phyloP scores from a whole-genome alignment of 2,329 filamentous ascomycete species.

The Sphaerulina vaccinii region DNA sequence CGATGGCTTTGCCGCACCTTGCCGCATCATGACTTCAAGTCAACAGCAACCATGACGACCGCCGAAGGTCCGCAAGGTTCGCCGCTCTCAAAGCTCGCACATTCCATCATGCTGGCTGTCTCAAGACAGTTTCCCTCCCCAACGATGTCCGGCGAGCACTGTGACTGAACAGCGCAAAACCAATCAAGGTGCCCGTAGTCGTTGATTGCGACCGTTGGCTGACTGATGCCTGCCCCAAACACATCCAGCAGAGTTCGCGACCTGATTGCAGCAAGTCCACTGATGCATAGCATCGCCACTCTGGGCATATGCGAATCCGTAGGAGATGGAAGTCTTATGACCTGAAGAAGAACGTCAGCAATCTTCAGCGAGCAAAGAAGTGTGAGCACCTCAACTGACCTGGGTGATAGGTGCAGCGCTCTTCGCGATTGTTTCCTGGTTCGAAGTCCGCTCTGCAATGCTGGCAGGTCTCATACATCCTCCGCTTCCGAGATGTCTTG shows the following conservation, averaged over 20 bases:
- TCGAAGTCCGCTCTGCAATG: conserved; percentile 13
- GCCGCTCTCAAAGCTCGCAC: too few species aligned
- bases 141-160: too few species aligned
- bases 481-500: conserved; percentile 7
- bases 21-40: too few species aligned
- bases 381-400: background rate
- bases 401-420: conserved; percentile 13
- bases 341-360: background rate
- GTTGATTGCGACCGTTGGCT: conserved; percentile 1
- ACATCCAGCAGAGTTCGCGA: conserved; percentile 6
- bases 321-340: background rate
- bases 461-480: conserved; percentile 12
- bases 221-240: conserved; percentile 14
- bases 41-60: too few species aligned
- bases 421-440: conserved; percentile 8
- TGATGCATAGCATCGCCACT: conserved; percentile 4
- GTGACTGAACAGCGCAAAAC: too few species aligned
- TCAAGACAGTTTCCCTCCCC: too few species aligned
- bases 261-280: conserved; percentile 16
- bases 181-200: background rate
- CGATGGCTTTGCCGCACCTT: too few species aligned
- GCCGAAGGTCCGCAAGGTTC: too few species aligned
- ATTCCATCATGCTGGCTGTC: too few species aligned
- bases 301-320: conserved; percentile 9
- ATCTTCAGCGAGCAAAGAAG: background rate